Base-by-base conservation (phyloP, 305 asterid genomes). In the Fraxinus xanthoxyloides region DNA sequence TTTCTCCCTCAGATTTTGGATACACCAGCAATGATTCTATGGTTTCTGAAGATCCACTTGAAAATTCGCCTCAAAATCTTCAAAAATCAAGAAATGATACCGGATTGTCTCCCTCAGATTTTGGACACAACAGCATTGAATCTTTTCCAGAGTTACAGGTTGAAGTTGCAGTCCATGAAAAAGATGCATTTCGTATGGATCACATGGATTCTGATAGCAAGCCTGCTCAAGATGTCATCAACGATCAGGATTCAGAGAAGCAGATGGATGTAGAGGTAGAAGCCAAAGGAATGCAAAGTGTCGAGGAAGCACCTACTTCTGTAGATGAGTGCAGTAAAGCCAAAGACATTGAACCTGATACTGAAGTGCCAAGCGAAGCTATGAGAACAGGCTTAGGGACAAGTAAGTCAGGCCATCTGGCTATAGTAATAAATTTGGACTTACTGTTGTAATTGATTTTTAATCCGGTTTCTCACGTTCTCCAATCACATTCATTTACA, bases 261-360 rank as follows among this genome's bases (percentile, higher is more conserved):
- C 88, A 85, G 78, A 84, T 2, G 59, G 59, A 48, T 15, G 2
- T 15, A 48, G 59, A 48, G 21, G 21, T 48, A 15, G 59, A 15
- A 48, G 59, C 21, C 59, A 48, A 15, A 48, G 59, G 59, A 48
- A 48, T 48, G 59, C 59, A 79, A 40, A 84, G 79, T 81, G 85
- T 78, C 4, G 80, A 65, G 79, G 88, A 86, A 83, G 85, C 83
- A 83, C 85, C 81, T 77, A 83, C 61, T 79, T 80, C 90, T 76
- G 86, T 80, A 56, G 85, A 65, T 78, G 87, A 79, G 81, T 79
- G 84, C 82, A 13, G 81, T 77, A 85, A 79, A 78, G 80, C 77
- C 72, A 87, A 85, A 56, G 77, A 82, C 12, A 38, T 81, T 77
- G 94, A 90, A 81, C 81, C 85, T 83, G 86, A 78, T 73, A 77